A percentile compares a stretch with the other conserved stretches of the same genome.
These are phyloP conservation scores for Thalassiosira livingstoniorum DNA, from an alignment of 352 stramenopile species.

Conservation along the genomic window DNA sequence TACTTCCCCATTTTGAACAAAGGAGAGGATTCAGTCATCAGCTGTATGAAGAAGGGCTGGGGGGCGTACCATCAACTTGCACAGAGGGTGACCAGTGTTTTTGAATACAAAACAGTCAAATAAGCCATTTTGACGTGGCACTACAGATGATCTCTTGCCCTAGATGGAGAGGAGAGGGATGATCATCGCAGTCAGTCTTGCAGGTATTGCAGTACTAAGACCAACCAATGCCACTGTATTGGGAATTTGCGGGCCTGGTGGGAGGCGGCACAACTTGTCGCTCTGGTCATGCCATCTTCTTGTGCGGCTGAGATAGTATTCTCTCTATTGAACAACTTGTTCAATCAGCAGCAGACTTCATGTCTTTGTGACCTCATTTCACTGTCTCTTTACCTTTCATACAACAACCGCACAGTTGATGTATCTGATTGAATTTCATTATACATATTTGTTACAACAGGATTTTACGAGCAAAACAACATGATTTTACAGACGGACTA, in stretches of 20 bases:
- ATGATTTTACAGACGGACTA: no score
- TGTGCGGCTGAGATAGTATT: background rate
- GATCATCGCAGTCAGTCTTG: background rate
- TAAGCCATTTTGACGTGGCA: background rate
- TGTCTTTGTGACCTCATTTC: background rate
- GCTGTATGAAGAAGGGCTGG: background rate
- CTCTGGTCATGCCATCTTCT: slow-evolving; percentile 3
- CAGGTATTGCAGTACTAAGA: background rate
- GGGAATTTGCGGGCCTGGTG: background rate
- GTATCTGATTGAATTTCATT: no score
- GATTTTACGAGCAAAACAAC: no score
- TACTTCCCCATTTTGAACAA: background rate
- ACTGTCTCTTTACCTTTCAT: background rate
- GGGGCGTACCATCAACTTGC: background rate
- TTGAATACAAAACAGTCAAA: background rate
- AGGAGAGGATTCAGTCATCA: background rate
- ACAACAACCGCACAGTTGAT: slow-evolving; percentile 1
- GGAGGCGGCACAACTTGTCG: background rate
- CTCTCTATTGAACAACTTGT: slow-evolving; percentile 10
- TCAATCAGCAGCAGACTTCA: background rate
- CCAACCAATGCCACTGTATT: background rate
- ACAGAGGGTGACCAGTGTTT: background rate
- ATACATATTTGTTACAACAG: no score
- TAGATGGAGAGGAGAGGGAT: background rate
- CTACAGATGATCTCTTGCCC: background rate